Conservation (phyloP, 768 basidiomycete species). For the Pleurotus sapidus region DNA sequence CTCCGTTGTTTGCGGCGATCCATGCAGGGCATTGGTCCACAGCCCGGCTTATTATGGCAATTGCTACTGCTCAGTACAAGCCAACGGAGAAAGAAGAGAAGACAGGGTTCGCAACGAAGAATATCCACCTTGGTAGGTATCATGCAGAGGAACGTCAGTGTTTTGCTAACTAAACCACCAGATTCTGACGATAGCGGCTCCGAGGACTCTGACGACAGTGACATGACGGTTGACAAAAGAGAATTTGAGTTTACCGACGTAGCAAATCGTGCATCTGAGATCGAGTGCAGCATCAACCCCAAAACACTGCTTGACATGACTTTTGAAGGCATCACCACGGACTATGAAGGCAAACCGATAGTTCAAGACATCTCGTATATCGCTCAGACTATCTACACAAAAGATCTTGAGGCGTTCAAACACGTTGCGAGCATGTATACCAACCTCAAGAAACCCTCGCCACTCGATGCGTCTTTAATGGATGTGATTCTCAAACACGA, state of each 20-base stretch:
- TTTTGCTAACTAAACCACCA: not conserved
- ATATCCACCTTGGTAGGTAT: conserved; percentile 31
- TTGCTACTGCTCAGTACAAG: conserved; percentile 52
- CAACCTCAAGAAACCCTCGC: conserved; percentile 25
- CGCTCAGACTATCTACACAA: conserved; percentile 32
- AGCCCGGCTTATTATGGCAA: conserved; percentile 54
- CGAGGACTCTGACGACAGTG: conserved; percentile 37
- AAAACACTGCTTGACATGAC: conserved; percentile 27
- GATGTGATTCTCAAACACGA: conserved; percentile 34
- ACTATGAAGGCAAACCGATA: conserved; percentile 4
- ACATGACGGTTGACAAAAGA: conserved; percentile 29
- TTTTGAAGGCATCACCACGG: not conserved
- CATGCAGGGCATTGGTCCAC: conserved; percentile 51
- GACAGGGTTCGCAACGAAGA: conserved; percentile 25
- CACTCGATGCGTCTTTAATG: conserved; percentile 19
- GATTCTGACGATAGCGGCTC: conserved; percentile 30
- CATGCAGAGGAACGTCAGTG: not conserved
- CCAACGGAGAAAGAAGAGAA: conserved; percentile 30
- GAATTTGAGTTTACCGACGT: conserved; percentile 50
- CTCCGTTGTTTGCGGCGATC: conserved; percentile 50
- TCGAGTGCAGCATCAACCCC: conserved; percentile 40
- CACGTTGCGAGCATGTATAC: conserved; percentile 44
- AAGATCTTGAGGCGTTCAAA: conserved; percentile 51
- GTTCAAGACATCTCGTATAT: conserved; percentile 20
- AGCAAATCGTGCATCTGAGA: conserved; percentile 41